Evolutionary conservation across 2,329 filamentous ascomycete genomes (phyloP).

Genomic region (Paecilomyces niveus): DNA sequence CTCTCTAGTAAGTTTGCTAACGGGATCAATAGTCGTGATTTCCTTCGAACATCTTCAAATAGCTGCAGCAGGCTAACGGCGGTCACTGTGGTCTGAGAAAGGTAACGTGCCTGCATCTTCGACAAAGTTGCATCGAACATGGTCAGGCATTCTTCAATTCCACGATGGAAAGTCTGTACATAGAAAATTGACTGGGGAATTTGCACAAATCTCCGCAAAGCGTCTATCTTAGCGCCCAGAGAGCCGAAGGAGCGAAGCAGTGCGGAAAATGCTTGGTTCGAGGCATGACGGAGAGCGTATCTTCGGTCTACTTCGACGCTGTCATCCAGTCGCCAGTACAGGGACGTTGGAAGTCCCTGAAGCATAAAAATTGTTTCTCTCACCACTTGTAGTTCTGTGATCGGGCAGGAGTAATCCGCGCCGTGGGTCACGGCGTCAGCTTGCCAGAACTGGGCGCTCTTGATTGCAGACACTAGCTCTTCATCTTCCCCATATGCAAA

Average conservation of each 20-base stretch:
- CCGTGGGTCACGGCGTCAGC: conserved; percentile 11
- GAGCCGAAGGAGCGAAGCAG: conserved; percentile 37
- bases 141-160: conserved; percentile 50
- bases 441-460: conserved; percentile 44
- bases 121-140: conserved; percentile 55
- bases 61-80: conserved; percentile 62
- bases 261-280: conserved; percentile 21
- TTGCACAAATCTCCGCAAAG: conserved; percentile 44
- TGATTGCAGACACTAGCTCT: conserved; percentile 31
- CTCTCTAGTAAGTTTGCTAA: conserved; percentile 58
- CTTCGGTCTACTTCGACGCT: conserved; percentile 30
- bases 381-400: conserved; percentile 66
- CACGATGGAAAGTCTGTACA: conserved; percentile 64
- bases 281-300: conserved; percentile 29
- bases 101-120: conserved; percentile 53
- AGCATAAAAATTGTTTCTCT: conserved; percentile 83
- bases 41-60: conserved; percentile 49
- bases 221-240: conserved; percentile 42
- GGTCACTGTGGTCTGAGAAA: conserved; percentile 46
- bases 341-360: conserved; percentile 63
- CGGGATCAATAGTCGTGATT: conserved; percentile 50
- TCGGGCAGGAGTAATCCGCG: conserved; percentile 18
- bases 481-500: conserved; percentile 25
- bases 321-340: conserved; percentile 50
- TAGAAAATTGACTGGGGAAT: conserved; percentile 47